Evolutionary conservation across 768 basidiomycete genomes (phyloP), one percentile per base, ranked within the genome.

Genomic region (Suillus subalutaceus): DNA sequence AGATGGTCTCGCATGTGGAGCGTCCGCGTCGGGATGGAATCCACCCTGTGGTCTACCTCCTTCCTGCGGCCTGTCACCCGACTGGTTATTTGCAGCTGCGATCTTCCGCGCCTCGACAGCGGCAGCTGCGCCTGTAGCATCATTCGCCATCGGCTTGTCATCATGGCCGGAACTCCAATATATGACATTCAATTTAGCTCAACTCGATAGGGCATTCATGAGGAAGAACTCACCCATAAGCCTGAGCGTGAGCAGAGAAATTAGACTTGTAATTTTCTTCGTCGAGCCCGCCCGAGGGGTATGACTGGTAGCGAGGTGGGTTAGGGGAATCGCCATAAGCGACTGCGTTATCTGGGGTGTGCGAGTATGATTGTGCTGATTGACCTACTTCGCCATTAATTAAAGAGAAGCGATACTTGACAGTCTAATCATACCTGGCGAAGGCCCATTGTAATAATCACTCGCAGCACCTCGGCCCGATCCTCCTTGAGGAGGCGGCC

Each of bases 81-180:
- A n/a, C n/a, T n/a, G n/a, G n/a, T n/a, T n/a, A n/a, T n/a, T n/a
- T n/a, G n/a, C n/a, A n/a, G n/a, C n/a, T n/a, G n/a, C n/a, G n/a
- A n/a, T n/a, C n/a, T n/a, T n/a, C n/a, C n/a, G n/a, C n/a, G n/a
- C n/a, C n/a, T n/a, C n/a, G n/a, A n/a, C n/a, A n/a, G 75, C 75
- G 10, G 75, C 75, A 4, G 75, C 75, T 5, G 70, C 65, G 1
- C 75, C 75, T 37, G 78, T 77, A 40, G 68, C 20, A 16, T 77
- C 68, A 2, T 66, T 38, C 26, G 66, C 69, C 77, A 77, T 75
- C n/a, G 73, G 73, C 41, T 70, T 77, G 43, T 56, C 16, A 37
- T 30, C 35, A 13, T 57, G 2, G 16, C 18, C 20, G 1, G 55
- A 43, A 16, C 46, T 44, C 18, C 10, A n/a, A 58, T n/a, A 35